Evolutionary conservation across 2,329 filamentous ascomycete genomes (phyloP).

Genomic region (Colletotrichum plurivorum): DNA sequence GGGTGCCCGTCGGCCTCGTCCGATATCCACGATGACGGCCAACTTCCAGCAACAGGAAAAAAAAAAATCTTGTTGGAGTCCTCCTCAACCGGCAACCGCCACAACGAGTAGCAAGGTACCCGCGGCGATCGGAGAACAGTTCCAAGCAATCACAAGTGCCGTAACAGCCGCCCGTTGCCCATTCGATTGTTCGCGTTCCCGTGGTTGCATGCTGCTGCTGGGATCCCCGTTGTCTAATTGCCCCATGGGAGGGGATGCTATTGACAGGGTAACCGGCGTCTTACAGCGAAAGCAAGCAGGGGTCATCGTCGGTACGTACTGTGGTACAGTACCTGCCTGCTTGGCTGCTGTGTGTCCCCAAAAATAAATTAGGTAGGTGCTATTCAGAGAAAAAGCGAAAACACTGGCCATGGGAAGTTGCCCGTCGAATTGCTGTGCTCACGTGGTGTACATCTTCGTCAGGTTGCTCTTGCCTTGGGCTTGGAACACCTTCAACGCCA

Average conservation of each 20-base stretch:
- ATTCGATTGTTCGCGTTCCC: slow-evolving; percentile 35
- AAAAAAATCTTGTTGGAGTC: slow-evolving; percentile 13
- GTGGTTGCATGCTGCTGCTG: slow-evolving; percentile 33
- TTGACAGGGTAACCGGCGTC: slow-evolving; percentile 38
- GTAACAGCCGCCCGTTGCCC: slow-evolving; percentile 35
- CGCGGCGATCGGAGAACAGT: slow-evolving; percentile 18
- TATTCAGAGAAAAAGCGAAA: too few species aligned
- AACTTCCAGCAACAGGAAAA: neutral
- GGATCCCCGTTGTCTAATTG: slow-evolving; percentile 33
- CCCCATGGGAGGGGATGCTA: slow-evolving; percentile 11
- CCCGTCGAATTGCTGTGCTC: too few species aligned
- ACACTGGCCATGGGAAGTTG: too few species aligned
- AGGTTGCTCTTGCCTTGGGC: too few species aligned
- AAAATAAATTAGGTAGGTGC: slow-evolving; percentile 24
- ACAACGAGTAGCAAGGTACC: slow-evolving; percentile 17
- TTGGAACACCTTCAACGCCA: slow-evolving; percentile 19
- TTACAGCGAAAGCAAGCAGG: slow-evolving; percentile 18
- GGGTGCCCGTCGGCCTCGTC: too few species aligned
- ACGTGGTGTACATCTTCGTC: too few species aligned
- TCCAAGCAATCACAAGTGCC: slow-evolving; percentile 38
- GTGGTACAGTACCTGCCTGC: neutral
- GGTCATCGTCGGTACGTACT: neutral
- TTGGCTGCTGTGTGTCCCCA: slow-evolving; percentile 27
- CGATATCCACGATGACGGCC: neutral
- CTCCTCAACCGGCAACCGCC: neutral